A percentile compares a stretch with the other conserved stretches of the same genome.
Conservation (phyloP, 2,329 filamentous ascomycete species). For the Proliferodiscus dingleyae region DNA sequence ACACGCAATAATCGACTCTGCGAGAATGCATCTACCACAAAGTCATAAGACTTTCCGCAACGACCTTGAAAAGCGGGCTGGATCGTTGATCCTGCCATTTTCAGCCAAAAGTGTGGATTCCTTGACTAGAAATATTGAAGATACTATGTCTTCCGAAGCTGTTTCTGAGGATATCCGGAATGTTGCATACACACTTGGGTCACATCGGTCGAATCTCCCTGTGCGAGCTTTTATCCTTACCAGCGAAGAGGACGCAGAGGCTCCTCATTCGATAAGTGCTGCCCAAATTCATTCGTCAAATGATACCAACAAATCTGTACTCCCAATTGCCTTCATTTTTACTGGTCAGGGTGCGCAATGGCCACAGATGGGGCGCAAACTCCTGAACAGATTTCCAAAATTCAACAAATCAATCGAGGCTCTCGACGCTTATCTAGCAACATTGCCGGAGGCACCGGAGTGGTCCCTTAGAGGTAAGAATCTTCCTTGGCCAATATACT, state of each 20-base stretch:
- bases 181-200: conserved; percentile 8
- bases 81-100: conserved; percentile 5
- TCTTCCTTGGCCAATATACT: background rate
- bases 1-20: conserved; percentile 33
- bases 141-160: background rate
- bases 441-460: conserved; percentile 3
- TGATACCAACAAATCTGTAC: background rate
- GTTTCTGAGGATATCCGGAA: background rate
- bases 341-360: conserved; percentile 24
- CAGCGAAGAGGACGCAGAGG: too few species aligned
- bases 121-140: background rate
- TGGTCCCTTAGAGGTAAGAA: conserved; percentile 26
- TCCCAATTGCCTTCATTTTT: conserved; percentile 17
- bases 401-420: conserved; percentile 1
- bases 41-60: background rate
- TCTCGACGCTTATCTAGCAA: conserved; percentile 1
- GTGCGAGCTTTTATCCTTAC: too few species aligned
- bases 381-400: conserved; percentile 6
- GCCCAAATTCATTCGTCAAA: background rate
- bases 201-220: conserved; percentile 2
- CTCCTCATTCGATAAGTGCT: background rate
- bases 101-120: conserved; percentile 6
- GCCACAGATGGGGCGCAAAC: conserved; percentile 15
- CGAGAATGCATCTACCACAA: background rate
- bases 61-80: background rate